A percentile compares a stretch with the other conserved stretches of the same genome.
These are phyloP conservation scores for Tephrocybe sp. DNA, from an alignment of 768 basidiomycete genomes.

Conservation along the genomic window DNA sequence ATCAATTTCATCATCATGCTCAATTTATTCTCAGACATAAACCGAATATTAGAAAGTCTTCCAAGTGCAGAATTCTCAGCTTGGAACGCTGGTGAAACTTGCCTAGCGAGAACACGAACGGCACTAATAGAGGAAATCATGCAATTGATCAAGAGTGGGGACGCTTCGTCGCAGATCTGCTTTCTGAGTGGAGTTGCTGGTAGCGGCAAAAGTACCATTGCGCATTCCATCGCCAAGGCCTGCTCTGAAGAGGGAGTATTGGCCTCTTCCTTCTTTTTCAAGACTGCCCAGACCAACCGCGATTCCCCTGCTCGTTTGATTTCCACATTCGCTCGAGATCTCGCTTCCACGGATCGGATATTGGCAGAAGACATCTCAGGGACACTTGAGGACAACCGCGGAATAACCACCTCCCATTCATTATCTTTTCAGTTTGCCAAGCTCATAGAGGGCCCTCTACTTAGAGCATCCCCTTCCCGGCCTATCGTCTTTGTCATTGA, in stretches of 20 bases:
- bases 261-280: conserved; percentile 23
- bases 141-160: conserved; percentile 12
- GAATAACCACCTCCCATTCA: conserved; percentile 7
- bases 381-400: conserved; percentile 9
- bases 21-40: not conserved
- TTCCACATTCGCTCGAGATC: conserved; percentile 20
- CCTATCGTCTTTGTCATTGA: conserved; percentile 20
- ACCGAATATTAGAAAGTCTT: not conserved
- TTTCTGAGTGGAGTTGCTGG: conserved; percentile 21
- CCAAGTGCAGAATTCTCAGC: conserved; percentile 15
- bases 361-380: conserved; percentile 13
- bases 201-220: conserved; percentile 21
- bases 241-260: conserved; percentile 13
- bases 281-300: conserved; percentile 12
- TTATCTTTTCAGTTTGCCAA: conserved; percentile 17
- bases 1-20: not conserved
- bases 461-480: not conserved
- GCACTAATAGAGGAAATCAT: conserved; percentile 8
- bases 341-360: conserved; percentile 7
- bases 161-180: conserved; percentile 12
- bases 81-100: conserved; percentile 7
- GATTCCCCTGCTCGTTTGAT: conserved; percentile 13
- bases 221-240: conserved; percentile 18
- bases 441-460: conserved; percentile 12
- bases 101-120: conserved; percentile 13